These are phyloP conservation scores for Chloris gayana DNA, from an alignment of 176 grass and related monocot genomes.

Conservation along the genomic window DNA sequence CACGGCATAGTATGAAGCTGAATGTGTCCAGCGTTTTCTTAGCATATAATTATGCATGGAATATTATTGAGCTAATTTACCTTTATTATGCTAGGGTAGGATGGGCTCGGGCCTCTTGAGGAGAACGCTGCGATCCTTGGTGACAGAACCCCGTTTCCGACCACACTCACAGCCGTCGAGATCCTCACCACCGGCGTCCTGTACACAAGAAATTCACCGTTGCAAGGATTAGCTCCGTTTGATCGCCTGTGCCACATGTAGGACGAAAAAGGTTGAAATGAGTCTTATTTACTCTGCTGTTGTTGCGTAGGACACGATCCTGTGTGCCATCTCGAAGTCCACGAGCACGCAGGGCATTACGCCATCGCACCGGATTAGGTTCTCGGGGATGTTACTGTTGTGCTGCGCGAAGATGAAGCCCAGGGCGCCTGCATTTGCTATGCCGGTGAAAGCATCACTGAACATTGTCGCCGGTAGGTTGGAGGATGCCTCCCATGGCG, in stretches of 20 bases:
- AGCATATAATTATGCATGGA: too few relatives aligned
- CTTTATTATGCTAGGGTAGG: conserved; percentile 12
- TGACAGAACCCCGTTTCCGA: background rate
- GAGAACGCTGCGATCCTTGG: conserved; percentile 10
- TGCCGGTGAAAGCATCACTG: rapidly evolving
- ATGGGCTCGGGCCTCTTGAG: background rate
- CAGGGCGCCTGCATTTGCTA: background rate
- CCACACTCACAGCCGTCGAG: background rate
- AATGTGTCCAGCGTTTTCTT: too few relatives aligned
- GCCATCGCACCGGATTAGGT: rapidly evolving
- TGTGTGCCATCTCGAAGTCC: background rate
- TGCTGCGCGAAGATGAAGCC: conserved; percentile 29
- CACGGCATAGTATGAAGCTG: too few relatives aligned
- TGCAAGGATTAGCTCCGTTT: too few relatives aligned
- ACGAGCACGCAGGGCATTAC: background rate
- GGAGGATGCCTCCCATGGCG: background rate
- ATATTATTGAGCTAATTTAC: too few relatives aligned
- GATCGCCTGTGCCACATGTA: too few relatives aligned
- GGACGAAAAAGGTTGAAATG: too few relatives aligned
- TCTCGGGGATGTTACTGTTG: background rate
- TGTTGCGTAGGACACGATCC: background rate
- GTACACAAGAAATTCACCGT: too few relatives aligned
- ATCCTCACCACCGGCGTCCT: conserved; percentile 5
- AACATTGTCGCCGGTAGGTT: background rate
- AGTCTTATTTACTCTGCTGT: background rate